Conservation (phyloP, 306 rosid species). For the Quillaja saponaria region DNA sequence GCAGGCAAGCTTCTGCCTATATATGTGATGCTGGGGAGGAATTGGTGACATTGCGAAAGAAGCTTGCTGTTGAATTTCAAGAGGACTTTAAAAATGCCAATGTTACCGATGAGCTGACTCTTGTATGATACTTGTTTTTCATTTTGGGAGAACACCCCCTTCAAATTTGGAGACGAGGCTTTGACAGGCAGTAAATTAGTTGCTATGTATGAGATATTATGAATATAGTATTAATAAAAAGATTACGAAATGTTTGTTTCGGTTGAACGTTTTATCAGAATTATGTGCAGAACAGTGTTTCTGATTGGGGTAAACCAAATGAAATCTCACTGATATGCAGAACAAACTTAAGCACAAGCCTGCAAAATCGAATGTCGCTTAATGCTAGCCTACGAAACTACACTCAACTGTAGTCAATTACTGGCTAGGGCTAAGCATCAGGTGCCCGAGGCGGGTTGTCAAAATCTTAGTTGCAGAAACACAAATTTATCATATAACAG, state of each 20-base stretch:
- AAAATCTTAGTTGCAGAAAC: too few relatives aligned
- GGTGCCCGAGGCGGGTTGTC: too few relatives aligned
- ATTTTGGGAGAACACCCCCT: neutral
- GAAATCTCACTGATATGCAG: too few relatives aligned
- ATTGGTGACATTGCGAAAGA: slow-evolving; percentile 66
- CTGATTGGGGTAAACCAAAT: too few relatives aligned
- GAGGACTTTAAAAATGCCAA: slow-evolving; percentile 39
- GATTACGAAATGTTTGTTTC: slow-evolving; percentile 4
- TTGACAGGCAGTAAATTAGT: neutral
- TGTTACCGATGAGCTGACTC: slow-evolving; percentile 68
- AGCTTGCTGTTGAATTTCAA: slow-evolving; percentile 47
- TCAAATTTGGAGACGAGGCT: slow-evolving; percentile 7
- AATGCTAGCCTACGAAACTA: too few relatives aligned
- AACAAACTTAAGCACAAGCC: too few relatives aligned
- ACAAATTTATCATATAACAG: too few relatives aligned
- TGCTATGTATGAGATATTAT: slow-evolving; percentile 23
- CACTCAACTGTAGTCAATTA: too few relatives aligned
- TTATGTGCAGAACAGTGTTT: too few relatives aligned
- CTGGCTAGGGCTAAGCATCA: too few relatives aligned
- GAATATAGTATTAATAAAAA: slow-evolving; percentile 24
- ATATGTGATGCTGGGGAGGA: slow-evolving; percentile 86
- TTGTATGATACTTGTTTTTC: slow-evolving; percentile 48
- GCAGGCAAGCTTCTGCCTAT: slow-evolving; percentile 86
- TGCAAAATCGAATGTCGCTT: too few relatives aligned
- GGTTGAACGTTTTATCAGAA: neutral